phyloP scores from a whole-genome alignment of 2,329 filamentous ascomycete genomes.

The Fusarium marasasianum region DNA sequence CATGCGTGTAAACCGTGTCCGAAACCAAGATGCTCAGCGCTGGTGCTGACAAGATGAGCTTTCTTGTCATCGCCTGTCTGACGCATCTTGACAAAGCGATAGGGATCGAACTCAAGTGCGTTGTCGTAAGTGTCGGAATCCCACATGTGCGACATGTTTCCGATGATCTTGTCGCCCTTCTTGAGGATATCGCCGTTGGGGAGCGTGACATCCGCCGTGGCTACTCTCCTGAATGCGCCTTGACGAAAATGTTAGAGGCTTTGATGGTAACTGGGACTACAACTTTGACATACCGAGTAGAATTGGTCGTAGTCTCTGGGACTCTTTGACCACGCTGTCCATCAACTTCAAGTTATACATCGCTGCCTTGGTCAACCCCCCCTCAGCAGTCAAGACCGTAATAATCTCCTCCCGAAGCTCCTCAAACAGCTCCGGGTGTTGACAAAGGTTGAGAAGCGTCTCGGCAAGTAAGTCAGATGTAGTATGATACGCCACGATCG shows the following conservation, averaged over 20 bases:
- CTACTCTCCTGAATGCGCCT: background rate
- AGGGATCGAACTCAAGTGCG: conserved; percentile 52
- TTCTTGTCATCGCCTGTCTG: conserved; percentile 45
- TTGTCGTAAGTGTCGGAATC: background rate
- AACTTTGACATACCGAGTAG: conserved; percentile 36
- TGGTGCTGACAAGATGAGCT: conserved; percentile 59
- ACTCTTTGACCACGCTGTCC: conserved; percentile 62
- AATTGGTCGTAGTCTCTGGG: conserved; percentile 57
- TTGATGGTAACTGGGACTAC: background rate
- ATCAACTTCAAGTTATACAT: conserved; percentile 56
- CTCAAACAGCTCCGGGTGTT: conserved; percentile 49
- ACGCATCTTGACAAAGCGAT: conserved; percentile 54
- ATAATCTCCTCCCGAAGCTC: conserved; percentile 54
- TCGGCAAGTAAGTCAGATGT: conserved; percentile 49
- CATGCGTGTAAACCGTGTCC: conserved; percentile 64
- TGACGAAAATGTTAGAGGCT: background rate
- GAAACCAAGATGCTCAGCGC: conserved; percentile 59
- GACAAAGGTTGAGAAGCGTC: conserved; percentile 48
- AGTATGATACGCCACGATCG: conserved; percentile 64
- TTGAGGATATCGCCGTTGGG: background rate
- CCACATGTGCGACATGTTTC: background rate
- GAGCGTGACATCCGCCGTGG: background rate
- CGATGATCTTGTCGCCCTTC: background rate
- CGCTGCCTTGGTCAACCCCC: conserved; percentile 54
- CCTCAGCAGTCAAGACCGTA: background rate